A percentile compares a stretch with the other conserved stretches of the same genome.
These are phyloP conservation scores for Scheffersomyces quercinus DNA, from an alignment of 1,139 yeast species.

Conservation along the genomic window DNA sequence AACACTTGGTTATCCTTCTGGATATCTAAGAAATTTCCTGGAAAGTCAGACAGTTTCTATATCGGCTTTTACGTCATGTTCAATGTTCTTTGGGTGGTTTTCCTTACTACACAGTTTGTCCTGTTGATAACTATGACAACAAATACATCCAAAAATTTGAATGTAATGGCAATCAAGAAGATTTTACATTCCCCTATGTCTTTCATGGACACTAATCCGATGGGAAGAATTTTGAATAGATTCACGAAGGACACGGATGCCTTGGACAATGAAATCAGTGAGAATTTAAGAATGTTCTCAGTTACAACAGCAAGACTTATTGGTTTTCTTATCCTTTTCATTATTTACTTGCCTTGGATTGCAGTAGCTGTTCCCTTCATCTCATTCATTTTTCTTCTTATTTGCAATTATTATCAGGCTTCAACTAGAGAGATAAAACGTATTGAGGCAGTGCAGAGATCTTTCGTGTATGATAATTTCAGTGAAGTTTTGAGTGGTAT, in stretches of 20 bases:
- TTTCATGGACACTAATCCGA: constrained; percentile 17
- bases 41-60: constrained; percentile 20
- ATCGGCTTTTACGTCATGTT: constrained; percentile 31
- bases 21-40: constrained; percentile 10
- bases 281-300: constrained; percentile 13
- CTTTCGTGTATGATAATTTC: constrained; percentile 71
- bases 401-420: constrained; percentile 56
- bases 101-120: constrained; percentile 49
- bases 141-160: constrained; percentile 30
- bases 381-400: constrained; percentile 26
- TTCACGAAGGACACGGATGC: constrained; percentile 19
- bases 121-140: constrained; percentile 53
- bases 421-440: constrained; percentile 75
- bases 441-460: constrained; percentile 70
- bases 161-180: constrained; percentile 54
- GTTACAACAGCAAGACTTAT: constrained; percentile 13
- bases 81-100: constrained; percentile 40
- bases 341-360: constrained; percentile 17
- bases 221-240: constrained; percentile 17
- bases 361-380: constrained; percentile 44
- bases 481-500: constrained; percentile 71
- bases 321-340: constrained; percentile 15
- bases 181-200: constrained; percentile 51
- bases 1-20: constrained; percentile 18
- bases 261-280: constrained; percentile 17